Conservation (phyloP, 1,139 yeast genomes). For the Kluyveromyces sp. region DNA sequence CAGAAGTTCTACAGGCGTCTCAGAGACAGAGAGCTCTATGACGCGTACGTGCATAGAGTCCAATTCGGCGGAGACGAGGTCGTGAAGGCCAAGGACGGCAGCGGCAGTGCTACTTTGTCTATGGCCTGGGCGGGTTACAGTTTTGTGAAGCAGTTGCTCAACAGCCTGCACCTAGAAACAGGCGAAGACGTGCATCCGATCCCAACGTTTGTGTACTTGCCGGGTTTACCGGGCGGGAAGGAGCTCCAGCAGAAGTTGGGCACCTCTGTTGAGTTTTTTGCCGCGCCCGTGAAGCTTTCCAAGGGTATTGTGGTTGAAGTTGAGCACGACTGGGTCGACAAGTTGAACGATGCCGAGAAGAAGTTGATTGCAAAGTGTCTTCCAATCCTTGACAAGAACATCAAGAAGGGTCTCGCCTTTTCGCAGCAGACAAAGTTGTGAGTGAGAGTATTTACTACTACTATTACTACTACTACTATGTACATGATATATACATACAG, state of each 20-base stretch:
- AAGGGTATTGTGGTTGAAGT: constrained; percentile 43
- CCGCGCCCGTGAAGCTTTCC: constrained; percentile 50
- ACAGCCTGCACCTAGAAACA: constrained; percentile 18
- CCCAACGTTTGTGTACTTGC: constrained; percentile 53
- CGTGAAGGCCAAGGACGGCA: constrained; percentile 68
- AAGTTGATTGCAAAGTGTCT: constrained; percentile 45
- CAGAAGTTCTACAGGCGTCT: constrained; percentile 11
- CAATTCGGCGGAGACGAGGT: constrained; percentile 79
- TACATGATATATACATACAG: not conserved
- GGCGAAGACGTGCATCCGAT: constrained; percentile 19
- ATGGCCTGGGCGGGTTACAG: constrained; percentile 75
- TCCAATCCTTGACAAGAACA: constrained; percentile 47
- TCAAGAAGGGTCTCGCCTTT: constrained; percentile 56
- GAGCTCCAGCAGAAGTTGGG: constrained; percentile 34
- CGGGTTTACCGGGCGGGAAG: constrained; percentile 44
- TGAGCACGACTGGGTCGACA: constrained; percentile 39
- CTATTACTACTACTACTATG: too few species aligned
- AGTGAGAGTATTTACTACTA: not conserved
- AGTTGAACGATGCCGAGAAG: constrained; percentile 37
- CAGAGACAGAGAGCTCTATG: constrained; percentile 30
- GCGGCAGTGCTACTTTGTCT: constrained; percentile 69
- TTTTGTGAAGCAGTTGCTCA: constrained; percentile 37
- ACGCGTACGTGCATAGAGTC: constrained; percentile 48
- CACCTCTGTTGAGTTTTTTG: constrained; percentile 44
- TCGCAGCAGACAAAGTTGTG: constrained; percentile 27